These are phyloP conservation scores for Lolium multiflorum DNA, from an alignment of 176 grass and related monocot genomes.

Conservation along the genomic window DNA sequence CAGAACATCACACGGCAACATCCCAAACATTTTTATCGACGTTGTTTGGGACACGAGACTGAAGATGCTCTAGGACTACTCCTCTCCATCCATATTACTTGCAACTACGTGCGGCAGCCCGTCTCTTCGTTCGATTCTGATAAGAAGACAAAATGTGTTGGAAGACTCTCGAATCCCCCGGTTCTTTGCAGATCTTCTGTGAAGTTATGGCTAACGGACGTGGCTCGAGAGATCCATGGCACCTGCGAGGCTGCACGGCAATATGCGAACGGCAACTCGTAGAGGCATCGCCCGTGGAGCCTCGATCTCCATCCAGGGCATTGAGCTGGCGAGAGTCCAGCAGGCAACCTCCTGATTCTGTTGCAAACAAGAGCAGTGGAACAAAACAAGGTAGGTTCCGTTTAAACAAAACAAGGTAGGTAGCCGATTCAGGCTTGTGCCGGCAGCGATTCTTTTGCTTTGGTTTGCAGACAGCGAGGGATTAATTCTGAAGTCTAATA, in stretches of 20 bases:
- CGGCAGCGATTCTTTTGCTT: background rate
- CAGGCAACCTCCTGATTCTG: background rate
- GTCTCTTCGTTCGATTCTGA: background rate
- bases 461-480: no score
- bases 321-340: no score
- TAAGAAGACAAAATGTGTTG: background rate
- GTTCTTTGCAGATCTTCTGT: background rate
- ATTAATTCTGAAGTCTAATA: no score
- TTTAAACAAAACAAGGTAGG: background rate
- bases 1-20: no score
- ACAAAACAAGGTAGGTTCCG: background rate
- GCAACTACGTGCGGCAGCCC: no score
- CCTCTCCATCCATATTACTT: no score
- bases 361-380: background rate
- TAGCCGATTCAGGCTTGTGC: background rate
- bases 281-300: background rate
- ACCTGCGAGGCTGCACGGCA: background rate
- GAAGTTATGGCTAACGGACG: background rate
- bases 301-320: background rate
- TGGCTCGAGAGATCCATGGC: background rate
- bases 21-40: no score
- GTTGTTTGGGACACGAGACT: no score
- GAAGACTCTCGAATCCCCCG: background rate
- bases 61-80: no score
- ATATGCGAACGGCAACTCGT: background rate